These are phyloP conservation scores for Phytophthora pseudosyringae DNA, from an alignment of 352 stramenopile species.

Conservation along the genomic window DNA sequence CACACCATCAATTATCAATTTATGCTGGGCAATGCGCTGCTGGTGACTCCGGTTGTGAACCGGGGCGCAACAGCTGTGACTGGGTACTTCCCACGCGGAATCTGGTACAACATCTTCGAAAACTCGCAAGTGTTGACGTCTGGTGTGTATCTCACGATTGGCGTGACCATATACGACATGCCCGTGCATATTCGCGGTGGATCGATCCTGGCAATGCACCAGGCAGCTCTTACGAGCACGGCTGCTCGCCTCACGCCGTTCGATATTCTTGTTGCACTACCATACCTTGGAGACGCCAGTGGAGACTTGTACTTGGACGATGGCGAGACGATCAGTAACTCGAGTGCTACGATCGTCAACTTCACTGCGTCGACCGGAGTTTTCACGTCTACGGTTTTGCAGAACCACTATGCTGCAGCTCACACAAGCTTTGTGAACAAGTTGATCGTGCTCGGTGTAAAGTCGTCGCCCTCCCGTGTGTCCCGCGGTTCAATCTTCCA, in stretches of 20 bases:
- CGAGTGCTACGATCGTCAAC: conserved; percentile 42
- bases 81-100: conserved; percentile 49
- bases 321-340: conserved; percentile 47
- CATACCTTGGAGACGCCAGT: conserved; percentile 19
- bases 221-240: conserved; percentile 50
- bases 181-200: conserved; percentile 62
- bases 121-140: conserved; percentile 42
- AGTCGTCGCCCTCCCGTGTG: conserved; percentile 27
- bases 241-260: conserved; percentile 54
- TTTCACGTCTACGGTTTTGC: conserved; percentile 25
- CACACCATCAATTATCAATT: conserved; percentile 61
- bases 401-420: conserved; percentile 29
- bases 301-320: conserved; percentile 68
- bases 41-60: conserved; percentile 66
- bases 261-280: conserved; percentile 56
- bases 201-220: conserved; percentile 55
- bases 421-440: conserved; percentile 36
- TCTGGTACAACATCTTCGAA: conserved; percentile 71
- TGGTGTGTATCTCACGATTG: conserved; percentile 34
- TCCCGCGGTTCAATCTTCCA: conserved; percentile 32
- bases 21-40: conserved; percentile 51
- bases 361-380: conserved; percentile 32
- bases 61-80: conserved; percentile 51
- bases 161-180: conserved; percentile 64
- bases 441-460: conserved; percentile 39